Conservation (phyloP, 805 yeast species). For the Clavispora santaluciae region DNA sequence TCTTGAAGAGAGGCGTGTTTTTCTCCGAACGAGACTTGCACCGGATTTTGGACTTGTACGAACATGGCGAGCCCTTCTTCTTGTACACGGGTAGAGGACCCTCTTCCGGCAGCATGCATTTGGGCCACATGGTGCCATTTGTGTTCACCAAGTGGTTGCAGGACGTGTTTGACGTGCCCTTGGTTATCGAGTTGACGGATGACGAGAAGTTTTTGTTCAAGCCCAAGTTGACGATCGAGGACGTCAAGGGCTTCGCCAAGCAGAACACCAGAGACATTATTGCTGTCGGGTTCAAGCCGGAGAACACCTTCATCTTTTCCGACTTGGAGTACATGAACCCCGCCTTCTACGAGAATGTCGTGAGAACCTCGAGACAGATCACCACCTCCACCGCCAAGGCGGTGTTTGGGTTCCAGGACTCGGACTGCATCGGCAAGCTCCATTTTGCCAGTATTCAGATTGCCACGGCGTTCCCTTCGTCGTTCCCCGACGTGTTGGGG, state of each 20-base stretch:
- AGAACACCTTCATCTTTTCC: constrained; percentile 91
- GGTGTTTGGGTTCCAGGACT: constrained; percentile 92
- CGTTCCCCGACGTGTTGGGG: constrained; percentile 91
- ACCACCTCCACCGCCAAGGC: constrained; percentile 97
- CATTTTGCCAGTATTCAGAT: constrained; percentile 97
- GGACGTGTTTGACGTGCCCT: constrained; percentile 94
- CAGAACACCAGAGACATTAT: constrained; percentile 91
- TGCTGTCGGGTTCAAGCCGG: constrained; percentile 90
- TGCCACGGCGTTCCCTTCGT: constrained; percentile 91
- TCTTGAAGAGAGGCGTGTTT: constrained; percentile 84
- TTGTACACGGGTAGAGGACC: constrained; percentile 98
- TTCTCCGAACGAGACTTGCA: constrained; percentile 84
- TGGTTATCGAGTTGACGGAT: constrained; percentile 90
- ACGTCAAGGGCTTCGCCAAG: constrained; percentile 72
- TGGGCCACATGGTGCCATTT: constrained; percentile 97
- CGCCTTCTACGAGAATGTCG: constrained; percentile 89
- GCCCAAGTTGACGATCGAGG: constrained; percentile 81
- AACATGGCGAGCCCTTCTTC: constrained; percentile 92
- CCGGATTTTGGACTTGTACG: constrained; percentile 80
- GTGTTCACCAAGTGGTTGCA: constrained; percentile 96
- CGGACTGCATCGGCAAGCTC: constrained; percentile 89
- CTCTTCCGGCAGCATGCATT: constrained; percentile 86
- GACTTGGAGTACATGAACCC: constrained; percentile 93
- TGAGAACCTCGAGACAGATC: constrained; percentile 86
- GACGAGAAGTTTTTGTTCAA: constrained; percentile 96